Evolutionary conservation across 805 yeast species (phyloP).

Genomic region (Spencermartinsiella europaea): DNA sequence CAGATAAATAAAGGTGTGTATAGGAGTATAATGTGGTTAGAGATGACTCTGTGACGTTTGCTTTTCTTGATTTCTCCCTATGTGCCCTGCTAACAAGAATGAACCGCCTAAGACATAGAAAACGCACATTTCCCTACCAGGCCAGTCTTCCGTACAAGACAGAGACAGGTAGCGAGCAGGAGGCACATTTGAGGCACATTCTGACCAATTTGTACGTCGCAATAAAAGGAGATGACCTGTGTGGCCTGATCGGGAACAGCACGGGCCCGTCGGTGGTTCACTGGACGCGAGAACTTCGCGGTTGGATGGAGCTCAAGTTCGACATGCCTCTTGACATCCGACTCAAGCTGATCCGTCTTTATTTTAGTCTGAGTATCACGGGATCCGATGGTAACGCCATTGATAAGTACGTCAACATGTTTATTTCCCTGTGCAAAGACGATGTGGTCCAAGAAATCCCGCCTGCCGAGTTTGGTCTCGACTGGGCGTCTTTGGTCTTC

Average conservation of each 20-base stretch:
- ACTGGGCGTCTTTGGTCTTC: conserved; percentile 45
- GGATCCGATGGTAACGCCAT: conserved; percentile 65
- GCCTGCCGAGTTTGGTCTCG: conserved; percentile 41
- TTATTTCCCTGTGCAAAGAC: conserved; percentile 53
- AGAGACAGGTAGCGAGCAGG: conserved; percentile 64
- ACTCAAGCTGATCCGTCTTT: conserved; percentile 59
- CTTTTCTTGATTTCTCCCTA: no score
- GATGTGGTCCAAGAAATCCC: conserved; percentile 33
- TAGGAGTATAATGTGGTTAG: no score
- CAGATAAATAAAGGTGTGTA: no score
- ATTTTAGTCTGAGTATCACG: conserved; percentile 63
- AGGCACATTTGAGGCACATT: conserved; percentile 72
- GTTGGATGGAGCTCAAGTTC: conserved; percentile 72
- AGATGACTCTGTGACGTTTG: no score
- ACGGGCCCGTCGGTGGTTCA: conserved; percentile 68
- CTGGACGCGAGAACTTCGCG: conserved; percentile 82
- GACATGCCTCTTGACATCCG: conserved; percentile 68
- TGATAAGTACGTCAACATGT: conserved; percentile 55
- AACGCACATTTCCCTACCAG: conserved; percentile 38
- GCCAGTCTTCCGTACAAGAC: conserved; percentile 65
- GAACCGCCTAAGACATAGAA: no score
- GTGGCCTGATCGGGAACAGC: conserved; percentile 54
- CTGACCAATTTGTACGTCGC: conserved; percentile 76
- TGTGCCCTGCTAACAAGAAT: no score
- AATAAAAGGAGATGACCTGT: conserved; percentile 65